A percentile compares a stretch with the other conserved stretches of the same genome.
phyloP scores from a whole-genome alignment of 192 early-diverging fungal genomes.

The Coemansia umbellata region DNA sequence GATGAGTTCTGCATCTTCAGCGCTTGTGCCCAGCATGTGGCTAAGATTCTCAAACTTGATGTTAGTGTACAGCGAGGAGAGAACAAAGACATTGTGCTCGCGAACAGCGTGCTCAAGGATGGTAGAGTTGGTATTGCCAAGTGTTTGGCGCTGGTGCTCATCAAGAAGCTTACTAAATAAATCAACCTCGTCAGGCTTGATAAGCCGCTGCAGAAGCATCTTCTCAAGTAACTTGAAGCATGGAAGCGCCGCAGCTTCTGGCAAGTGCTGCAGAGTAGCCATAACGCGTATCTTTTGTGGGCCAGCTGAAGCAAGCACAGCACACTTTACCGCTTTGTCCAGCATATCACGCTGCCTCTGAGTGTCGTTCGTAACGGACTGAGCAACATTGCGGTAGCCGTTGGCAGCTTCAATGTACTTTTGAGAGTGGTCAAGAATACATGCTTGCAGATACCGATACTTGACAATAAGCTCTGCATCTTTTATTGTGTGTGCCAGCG shows the following conservation, averaged over 20 bases:
- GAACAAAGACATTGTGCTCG: conserved; percentile 89
- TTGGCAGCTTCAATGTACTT: conserved; percentile 80
- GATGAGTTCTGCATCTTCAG: conserved; percentile 79
- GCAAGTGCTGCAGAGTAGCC: conserved; percentile 88
- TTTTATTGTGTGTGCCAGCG: conserved; percentile 55
- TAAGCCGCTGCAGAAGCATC: conserved; percentile 89
- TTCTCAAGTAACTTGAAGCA: conserved; percentile 82
- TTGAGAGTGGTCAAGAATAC: conserved; percentile 79
- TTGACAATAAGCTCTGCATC: conserved; percentile 56
- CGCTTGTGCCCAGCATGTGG: conserved; percentile 65
- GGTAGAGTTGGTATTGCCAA: conserved; percentile 57
- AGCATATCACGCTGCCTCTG: conserved; percentile 57
- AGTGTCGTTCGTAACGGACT: conserved; percentile 59
- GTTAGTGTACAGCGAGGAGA: conserved; percentile 88
- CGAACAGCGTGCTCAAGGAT: conserved; percentile 90
- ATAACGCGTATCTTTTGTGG: conserved; percentile 83
- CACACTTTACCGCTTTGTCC: conserved; percentile 82
- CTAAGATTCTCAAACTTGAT: conserved; percentile 88
- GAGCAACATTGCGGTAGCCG: conserved; percentile 82
- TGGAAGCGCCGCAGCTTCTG: conserved; percentile 75
- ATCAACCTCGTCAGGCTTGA: conserved; percentile 72
- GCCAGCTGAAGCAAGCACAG: conserved; percentile 87
- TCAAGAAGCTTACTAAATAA: conserved; percentile 61
- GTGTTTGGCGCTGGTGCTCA: background rate
- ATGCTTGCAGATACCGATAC: conserved; percentile 79